Base-by-base conservation (phyloP, 352 stramenopile species). In the Phytophthora pseudosyringae region DNA sequence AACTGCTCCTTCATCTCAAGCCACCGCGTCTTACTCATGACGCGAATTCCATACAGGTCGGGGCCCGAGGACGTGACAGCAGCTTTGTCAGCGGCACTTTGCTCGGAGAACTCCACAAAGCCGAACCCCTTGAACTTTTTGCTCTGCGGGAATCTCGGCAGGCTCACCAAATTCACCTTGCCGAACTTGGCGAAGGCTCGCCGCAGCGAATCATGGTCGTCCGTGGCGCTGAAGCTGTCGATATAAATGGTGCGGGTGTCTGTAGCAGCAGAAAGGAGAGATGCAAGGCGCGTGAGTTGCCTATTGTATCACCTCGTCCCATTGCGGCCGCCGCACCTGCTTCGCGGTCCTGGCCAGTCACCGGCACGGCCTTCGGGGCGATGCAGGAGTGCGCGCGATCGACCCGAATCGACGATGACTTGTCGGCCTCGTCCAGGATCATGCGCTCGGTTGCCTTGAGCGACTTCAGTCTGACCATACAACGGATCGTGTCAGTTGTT, bases 41-140 rank as follows among this genome's bases (percentile, higher is more conserved):
- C 82, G 5, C 70, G 71, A 44, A 93, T 72, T 15, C 76, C 78
- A 0, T 47, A 47, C 16, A 88, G 48, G 32, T 71, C 49, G 10
- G 46, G 16, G 11, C 83, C 65, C 5, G 25, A 52, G 10, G 55
- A 46, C 2, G 26, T 59, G 3, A 69, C 76, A 40, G 57, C 52
- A 36, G 69, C 76, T 40, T 69, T 11, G 5, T 71, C 39, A 2
- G 76, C 76, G 5, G 72, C 52, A 13, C 70, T 71, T 31, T 51
- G 51, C 0, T 78, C 70, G 3, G 76, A 69, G 49, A 94, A 94
- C 70, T 94, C 85, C 21, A 92, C 78, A n/a, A 94, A 94, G 28
- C 76, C 85, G 75, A 94, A 94, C 7, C 85, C 85, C 60, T 94
- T 94, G 48, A 94, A 91, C 65, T 80, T 78, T 33, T 79, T 77